These are phyloP conservation scores for Solanum piurae DNA, from an alignment of 257 asterid genomes.

Conservation along the genomic window DNA sequence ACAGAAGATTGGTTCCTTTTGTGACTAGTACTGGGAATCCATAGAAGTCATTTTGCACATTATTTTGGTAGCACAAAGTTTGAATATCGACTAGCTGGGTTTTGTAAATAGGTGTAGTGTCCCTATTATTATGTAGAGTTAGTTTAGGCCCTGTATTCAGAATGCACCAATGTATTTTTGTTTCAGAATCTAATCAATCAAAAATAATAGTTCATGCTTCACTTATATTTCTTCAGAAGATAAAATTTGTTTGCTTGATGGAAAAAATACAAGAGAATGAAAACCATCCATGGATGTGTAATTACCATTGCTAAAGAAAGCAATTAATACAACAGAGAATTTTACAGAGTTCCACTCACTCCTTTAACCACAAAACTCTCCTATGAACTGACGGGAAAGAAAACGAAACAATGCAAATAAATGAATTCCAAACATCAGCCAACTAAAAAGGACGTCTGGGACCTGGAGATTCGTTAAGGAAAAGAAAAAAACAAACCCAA, in stretches of 20 bases:
- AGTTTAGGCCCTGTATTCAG: constrained; percentile 18
- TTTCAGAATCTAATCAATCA: background rate
- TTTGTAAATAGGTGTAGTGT: constrained; percentile 32
- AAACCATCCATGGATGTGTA: background rate
- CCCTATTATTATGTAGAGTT: constrained; percentile 16
- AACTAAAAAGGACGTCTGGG: background rate
- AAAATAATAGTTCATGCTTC: background rate
- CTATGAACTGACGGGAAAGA: background rate
- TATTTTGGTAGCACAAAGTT: constrained; percentile 7
- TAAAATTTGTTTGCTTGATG: background rate
- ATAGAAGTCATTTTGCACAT: constrained; percentile 10
- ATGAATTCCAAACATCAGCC: background rate
- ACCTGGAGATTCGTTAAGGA: background rate
- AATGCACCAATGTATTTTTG: background rate
- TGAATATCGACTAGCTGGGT: constrained; percentile 13
- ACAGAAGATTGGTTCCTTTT: constrained; percentile 83
- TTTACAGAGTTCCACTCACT: background rate
- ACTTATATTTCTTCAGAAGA: background rate
- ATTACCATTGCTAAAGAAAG: background rate
- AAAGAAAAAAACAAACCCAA: background rate
- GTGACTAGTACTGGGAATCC: constrained; percentile 64
- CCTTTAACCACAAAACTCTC: background rate
- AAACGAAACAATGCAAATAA: background rate
- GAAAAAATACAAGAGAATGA: background rate
- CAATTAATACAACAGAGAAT: background rate